These are phyloP conservation scores for Murraya paniculata DNA, from an alignment of 345 rosid species.

Conservation along the genomic window DNA sequence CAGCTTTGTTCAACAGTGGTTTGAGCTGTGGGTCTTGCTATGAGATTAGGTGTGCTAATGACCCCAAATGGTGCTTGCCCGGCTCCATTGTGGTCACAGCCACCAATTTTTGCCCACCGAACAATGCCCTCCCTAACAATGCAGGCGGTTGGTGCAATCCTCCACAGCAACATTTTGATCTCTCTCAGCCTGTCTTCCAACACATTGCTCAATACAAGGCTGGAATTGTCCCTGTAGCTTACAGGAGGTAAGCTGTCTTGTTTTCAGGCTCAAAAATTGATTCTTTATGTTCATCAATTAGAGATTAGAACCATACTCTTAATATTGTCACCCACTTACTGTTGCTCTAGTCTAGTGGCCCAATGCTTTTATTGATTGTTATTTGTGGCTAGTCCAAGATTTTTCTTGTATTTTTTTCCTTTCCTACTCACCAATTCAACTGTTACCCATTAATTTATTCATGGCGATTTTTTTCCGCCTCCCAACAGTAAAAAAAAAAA, in stretches of 20 bases:
- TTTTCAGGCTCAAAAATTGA: neutral
- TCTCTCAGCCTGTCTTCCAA: conserved; percentile 81
- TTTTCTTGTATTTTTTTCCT: neutral
- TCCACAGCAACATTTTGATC: conserved; percentile 75
- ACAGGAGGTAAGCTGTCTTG: conserved; percentile 46
- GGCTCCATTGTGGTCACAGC: conserved; percentile 70
- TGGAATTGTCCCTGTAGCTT: conserved; percentile 72
- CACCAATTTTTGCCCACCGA: conserved; percentile 83
- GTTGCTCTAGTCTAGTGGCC: too few relatives aligned
- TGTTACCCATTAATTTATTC: too few relatives aligned
- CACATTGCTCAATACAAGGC: conserved; percentile 79
- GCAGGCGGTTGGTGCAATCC: conserved; percentile 91
- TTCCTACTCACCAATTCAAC: too few relatives aligned
- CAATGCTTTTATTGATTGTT: too few relatives aligned
- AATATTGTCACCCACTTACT: neutral
- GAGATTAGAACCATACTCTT: too few relatives aligned
- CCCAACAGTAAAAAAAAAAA: too few relatives aligned
- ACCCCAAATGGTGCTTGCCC: conserved; percentile 68
- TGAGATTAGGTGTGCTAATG: conserved; percentile 58
- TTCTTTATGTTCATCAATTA: neutral
- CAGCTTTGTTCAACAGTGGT: conserved; percentile 74
- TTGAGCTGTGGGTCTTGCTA: conserved; percentile 80
- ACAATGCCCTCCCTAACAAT: conserved; percentile 71
- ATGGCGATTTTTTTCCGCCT: too few relatives aligned
- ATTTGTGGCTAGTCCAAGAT: neutral